Evolutionary conservation across 768 basidiomycete species (phyloP), one percentile per base, ranked within the genome.

Genomic region (Rhizopogon salebrosus): DNA sequence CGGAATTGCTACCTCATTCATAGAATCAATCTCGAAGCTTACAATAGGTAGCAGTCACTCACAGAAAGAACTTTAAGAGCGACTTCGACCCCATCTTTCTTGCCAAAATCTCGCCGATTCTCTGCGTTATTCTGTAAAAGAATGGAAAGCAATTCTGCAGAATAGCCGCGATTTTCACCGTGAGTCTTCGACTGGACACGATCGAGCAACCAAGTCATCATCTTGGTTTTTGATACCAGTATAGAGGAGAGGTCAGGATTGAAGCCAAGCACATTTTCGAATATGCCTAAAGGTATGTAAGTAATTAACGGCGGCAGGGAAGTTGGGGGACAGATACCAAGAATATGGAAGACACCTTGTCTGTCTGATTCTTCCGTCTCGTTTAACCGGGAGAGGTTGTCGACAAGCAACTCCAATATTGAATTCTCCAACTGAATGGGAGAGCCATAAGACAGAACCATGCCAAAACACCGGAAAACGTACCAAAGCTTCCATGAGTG

Each of bases 101-200:
- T 80, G 2, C 80, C 87, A 7, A 94, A 71, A 48, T 80, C 77
- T 49, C 88, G 63, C 35, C 90, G 78, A 59, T 92, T 94, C 16
- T 76, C 68, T 26, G 77, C 69, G 58, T 84, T 85, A 56, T 83
- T 78, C 66, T 95, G 93, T 27, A 97, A 73, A 1, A 98, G 69
- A 53, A 99, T 94, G 16, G 93, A 87, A n/a, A 98, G 75, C 14
- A 98, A 69, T 68, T 99, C 95, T 41, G 92, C 92, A 6, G 95
- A 86, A 62, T 99, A 99, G 54, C 88, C 81, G 42, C 92, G 83
- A 64, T 98, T 99, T 64, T 94, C 92, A 52, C 95, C 90, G 55
- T 92, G 88, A 5, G 67, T 75, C 62, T 87, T 87, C 9, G 76
- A 71, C 62, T 82, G 80, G 38, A 95, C 78, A 18, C 95, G 83